Evolutionary conservation across 805 yeast genomes (phyloP).

Genomic region (Wickerhamiella lipophila): DNA sequence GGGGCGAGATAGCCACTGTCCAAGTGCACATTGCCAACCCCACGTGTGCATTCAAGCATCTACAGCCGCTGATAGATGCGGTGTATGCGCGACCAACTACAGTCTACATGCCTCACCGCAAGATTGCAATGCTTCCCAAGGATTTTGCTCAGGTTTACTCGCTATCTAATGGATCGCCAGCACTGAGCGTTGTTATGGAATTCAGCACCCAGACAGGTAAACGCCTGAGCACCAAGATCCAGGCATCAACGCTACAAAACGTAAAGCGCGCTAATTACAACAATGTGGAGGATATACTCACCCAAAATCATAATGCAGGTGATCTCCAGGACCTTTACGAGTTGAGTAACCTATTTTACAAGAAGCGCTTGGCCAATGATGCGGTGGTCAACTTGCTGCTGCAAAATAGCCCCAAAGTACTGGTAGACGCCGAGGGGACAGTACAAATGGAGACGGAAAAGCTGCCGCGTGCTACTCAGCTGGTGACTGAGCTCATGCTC

Average conservation of each 20-base stretch:
- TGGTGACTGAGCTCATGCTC: constrained; percentile 81
- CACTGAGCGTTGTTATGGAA: constrained; percentile 33
- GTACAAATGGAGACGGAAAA: background rate
- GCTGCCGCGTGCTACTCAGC: constrained; percentile 34
- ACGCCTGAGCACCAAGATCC: constrained; percentile 24
- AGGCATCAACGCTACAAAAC: constrained; percentile 34
- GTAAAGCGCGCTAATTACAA: constrained; percentile 48
- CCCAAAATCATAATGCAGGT: constrained; percentile 5
- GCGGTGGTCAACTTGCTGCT: background rate
- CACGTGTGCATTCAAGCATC: constrained; percentile 40
- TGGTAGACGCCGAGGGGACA: background rate
- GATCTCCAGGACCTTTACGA: constrained; percentile 14
- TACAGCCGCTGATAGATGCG: constrained; percentile 33
- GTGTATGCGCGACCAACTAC: constrained; percentile 56
- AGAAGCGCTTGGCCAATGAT: constrained; percentile 24
- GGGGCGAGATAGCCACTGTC: constrained; percentile 27
- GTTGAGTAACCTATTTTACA: constrained; percentile 26
- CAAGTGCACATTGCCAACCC: constrained; percentile 84
- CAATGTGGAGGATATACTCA: constrained; percentile 44
- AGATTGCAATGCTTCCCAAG: constrained; percentile 58
- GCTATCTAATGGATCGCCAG: background rate
- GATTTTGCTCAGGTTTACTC: constrained; percentile 31
- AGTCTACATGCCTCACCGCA: constrained; percentile 56
- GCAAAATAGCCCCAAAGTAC: background rate
- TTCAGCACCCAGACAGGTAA: constrained; percentile 23